These are phyloP conservation scores for Myriosclerotinia scirpicola DNA, from an alignment of 2,329 filamentous ascomycete genomes.

Conservation along the genomic window DNA sequence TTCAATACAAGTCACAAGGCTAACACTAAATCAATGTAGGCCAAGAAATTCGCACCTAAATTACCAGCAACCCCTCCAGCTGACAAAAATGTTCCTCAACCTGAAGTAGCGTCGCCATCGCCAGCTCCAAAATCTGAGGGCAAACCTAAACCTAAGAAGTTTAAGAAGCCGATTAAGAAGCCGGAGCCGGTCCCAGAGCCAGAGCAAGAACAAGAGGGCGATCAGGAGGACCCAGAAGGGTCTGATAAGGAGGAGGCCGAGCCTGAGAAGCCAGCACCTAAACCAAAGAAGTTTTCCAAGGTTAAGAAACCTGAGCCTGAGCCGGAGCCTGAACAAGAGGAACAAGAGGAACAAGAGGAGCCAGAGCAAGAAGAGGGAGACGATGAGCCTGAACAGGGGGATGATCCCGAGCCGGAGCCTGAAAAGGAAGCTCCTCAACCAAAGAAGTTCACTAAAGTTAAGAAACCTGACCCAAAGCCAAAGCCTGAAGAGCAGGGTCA, in stretches of 20 bases:
- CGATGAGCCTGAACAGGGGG: conserved; percentile 39
- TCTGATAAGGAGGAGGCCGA: conserved; percentile 57
- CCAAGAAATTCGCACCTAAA: conserved; percentile 25
- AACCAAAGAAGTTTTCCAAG: conserved; percentile 12
- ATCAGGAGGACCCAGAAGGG: conserved; percentile 45
- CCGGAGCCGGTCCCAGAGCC: conserved; percentile 39
- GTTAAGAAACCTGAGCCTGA: background rate
- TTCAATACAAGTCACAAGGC: conserved; percentile 21
- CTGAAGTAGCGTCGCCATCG: conserved; percentile 22
- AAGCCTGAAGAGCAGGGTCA: background rate
- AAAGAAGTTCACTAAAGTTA: conserved; percentile 8
- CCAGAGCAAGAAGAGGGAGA: conserved; percentile 29
- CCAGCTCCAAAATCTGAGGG: conserved; percentile 5
- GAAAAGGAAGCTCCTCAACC: conserved; percentile 1
- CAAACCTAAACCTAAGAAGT: conserved; percentile 14
- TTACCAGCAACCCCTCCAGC: conserved; percentile 23
- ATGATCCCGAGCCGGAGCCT: conserved; percentile 56
- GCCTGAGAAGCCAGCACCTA: conserved; percentile 4
- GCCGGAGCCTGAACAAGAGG: background rate
- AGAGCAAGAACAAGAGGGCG: conserved; percentile 44
- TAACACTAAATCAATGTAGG: conserved; percentile 25
- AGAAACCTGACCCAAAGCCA: background rate
- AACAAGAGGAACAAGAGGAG: background rate
- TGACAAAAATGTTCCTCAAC: conserved; percentile 17
- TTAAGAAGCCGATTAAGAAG: conserved; percentile 49